Evolutionary conservation across 2,329 filamentous ascomycete species (phyloP).

Genomic region (Amylocarpus encephaloides): DNA sequence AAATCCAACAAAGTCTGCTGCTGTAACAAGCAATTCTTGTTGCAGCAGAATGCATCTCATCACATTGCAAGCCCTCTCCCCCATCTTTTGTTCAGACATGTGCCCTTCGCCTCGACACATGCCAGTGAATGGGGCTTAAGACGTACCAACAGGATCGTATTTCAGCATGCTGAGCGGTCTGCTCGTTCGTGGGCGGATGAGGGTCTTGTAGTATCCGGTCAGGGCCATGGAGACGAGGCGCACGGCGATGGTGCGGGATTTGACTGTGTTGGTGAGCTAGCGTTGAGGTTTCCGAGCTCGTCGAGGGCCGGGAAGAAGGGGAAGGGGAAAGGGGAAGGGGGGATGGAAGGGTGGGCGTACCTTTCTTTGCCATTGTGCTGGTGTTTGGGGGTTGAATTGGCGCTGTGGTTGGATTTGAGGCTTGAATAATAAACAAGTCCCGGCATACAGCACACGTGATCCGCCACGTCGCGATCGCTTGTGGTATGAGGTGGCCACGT

Average conservation of each 20-base stretch:
- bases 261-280: constrained; percentile 34
- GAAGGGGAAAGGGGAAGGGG: background rate
- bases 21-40: no score
- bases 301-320: background rate
- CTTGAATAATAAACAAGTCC: no score
- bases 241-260: constrained; percentile 87
- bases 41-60: no score
- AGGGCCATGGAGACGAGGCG: constrained; percentile 97
- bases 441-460: no score
- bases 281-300: background rate
- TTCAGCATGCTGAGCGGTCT: constrained; percentile 94
- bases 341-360: constrained; percentile 1
- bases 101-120: background rate
- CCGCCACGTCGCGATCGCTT: no score
- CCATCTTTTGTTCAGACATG: background rate
- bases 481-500: no score
- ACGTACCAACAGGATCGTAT: constrained; percentile 86
- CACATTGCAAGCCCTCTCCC: background rate
- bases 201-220: constrained; percentile 95
- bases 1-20: no score
- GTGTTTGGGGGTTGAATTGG: background rate
- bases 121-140: background rate
- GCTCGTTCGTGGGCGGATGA: constrained; percentile 73
- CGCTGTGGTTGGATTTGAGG: no score
- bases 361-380: constrained; percentile 19